These are phyloP conservation scores for Secale cereale DNA, from an alignment of 176 grass and related monocot genomes.

Conservation along the genomic window DNA sequence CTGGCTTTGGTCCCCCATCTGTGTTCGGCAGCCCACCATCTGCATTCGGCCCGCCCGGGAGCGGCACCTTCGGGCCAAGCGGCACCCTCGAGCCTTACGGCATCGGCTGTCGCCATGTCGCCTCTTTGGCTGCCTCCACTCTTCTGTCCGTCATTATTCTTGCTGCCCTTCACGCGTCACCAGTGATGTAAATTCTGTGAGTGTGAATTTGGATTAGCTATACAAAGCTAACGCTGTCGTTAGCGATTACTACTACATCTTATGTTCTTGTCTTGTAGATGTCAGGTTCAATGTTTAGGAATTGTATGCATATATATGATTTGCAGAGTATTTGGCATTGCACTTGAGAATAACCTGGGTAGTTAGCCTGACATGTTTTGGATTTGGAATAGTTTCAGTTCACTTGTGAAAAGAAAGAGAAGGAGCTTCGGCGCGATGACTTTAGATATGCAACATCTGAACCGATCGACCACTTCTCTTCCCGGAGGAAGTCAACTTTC, in stretches of 20 bases:
- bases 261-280: slow-evolving; percentile 14
- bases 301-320: neutral
- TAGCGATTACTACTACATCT: neutral
- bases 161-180: neutral
- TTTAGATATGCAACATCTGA: neutral
- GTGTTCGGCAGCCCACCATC: slow-evolving; percentile 18
- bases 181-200: slow-evolving; percentile 19
- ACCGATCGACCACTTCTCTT: neutral
- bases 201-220: neutral
- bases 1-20: slow-evolving; percentile 19
- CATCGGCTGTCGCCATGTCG: neutral
- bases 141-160: neutral
- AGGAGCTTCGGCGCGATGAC: neutral
- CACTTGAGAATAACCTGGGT: neutral
- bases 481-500: neutral
- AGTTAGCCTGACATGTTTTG: neutral
- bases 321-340: neutral
- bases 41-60: neutral
- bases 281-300: neutral
- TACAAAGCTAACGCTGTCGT: neutral
- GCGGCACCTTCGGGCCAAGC: slow-evolving; percentile 44
- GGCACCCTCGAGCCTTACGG: slow-evolving; percentile 34
- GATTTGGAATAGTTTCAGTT: neutral
- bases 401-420: neutral
- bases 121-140: neutral